Conservation (phyloP, 805 yeast genomes). For the Candida pini region DNA sequence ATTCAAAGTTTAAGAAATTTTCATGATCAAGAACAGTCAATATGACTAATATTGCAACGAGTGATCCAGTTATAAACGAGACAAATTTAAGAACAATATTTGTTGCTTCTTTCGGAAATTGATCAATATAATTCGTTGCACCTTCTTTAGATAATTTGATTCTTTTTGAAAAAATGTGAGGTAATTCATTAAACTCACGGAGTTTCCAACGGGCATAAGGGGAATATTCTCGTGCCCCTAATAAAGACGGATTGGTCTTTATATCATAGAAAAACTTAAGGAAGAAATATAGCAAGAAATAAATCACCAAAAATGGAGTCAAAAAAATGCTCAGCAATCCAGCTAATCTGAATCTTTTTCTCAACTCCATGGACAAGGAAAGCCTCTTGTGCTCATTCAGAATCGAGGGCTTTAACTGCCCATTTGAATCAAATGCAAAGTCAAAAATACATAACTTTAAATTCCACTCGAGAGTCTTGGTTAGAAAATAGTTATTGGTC, state of each 20-base stretch:
- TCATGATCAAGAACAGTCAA: conserved; percentile 82
- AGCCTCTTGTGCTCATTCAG: conserved; percentile 67
- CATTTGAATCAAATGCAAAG: conserved; percentile 75
- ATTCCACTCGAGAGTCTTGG: conserved; percentile 94
- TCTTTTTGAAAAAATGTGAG: conserved; percentile 80
- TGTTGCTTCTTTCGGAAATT: conserved; percentile 79
- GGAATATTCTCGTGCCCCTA: conserved; percentile 83
- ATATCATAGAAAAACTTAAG: conserved; percentile 91
- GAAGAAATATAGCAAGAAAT: conserved; percentile 78
- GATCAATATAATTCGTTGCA: conserved; percentile 80
- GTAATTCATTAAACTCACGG: conserved; percentile 89
- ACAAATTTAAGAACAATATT: conserved; percentile 53
- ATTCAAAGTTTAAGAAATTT: conserved; percentile 81
- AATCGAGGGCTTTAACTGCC: conserved; percentile 70
- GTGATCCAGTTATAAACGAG: conserved; percentile 78
- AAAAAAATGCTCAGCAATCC: conserved; percentile 77
- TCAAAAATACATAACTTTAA: conserved; percentile 82
- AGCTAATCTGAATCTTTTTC: conserved; percentile 78
- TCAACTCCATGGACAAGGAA: conserved; percentile 60
- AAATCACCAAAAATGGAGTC: conserved; percentile 81
- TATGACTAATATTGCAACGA: conserved; percentile 81
- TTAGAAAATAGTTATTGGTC: conserved; percentile 38
- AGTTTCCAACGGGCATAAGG: conserved; percentile 95
- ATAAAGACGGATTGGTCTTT: conserved; percentile 77
- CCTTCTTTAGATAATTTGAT: conserved; percentile 70